Evolutionary conservation across 768 basidiomycete genomes (phyloP), one percentile per base, ranked within the genome.

Genomic region (Rubroboletus satanas): DNA sequence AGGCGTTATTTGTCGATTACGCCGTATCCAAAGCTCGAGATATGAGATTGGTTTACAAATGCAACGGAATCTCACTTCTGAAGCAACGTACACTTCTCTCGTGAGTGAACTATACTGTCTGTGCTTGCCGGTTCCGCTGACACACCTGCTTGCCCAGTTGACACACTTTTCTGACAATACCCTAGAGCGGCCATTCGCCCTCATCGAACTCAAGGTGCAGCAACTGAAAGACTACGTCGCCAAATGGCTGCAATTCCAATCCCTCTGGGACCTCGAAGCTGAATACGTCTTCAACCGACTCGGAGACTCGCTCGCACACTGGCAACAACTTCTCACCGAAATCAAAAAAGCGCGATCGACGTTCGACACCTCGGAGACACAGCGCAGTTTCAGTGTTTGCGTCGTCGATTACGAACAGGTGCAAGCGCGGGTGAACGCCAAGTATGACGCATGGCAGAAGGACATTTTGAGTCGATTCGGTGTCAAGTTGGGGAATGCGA

Each of bases 211-310:
- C 62, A 97, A 97, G 72, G 85, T 94, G 15, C 87, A 88, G 54
- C 84, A 91, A 57, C 80, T 99, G 51, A 86, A 81, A 62, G 87
- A 88, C 44, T 99, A 99, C 71, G 93, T 98, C 47, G 90, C 80
- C 55, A 97, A 97, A 75, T 99, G 97, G 97, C 82, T 98, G 0
- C 95, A 96, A 66, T 98, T 99, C 82, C 97, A 98, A 72, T 96
- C 96, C 0, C 79, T 98, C 0, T 98, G 96, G 97, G 97, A 99
- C 69, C 84, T 98, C 39, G 94, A 98, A 72, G 83, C 95, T 29
- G 96, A 98, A 79, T 89, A 90, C 66, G 95, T 99, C 35, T 98
- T 97, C 79, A 87, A 86, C 63, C 88, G 91, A 0, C 86, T 99
- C 7, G 97, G 97, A 9, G 96, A 99, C 71, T 91, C 91, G 12